Evolutionary conservation across 208 protist species (phyloP), one percentile per base, ranked within the genome.

Genomic region (Crithidia bombi): DNA sequence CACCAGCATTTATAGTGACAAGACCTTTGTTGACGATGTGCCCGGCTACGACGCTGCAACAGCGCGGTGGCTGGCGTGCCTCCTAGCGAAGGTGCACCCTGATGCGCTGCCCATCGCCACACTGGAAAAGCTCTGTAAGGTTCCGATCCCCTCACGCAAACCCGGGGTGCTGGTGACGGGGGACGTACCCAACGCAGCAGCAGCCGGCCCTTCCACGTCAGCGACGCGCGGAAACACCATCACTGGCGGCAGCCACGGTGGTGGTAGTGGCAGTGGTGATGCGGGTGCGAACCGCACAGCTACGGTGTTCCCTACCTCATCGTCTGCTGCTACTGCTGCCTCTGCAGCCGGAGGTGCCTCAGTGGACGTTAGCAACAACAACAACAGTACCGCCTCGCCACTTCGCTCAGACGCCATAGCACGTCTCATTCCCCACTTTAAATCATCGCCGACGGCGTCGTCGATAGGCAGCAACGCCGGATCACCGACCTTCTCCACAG

Each of bases 51-150:
- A 75, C 28, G 28, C 47, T 7, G 47, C 30, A 17, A 81, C 71
- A 10, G 67, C 69, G 12, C 50, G 47, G 32, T 86, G 78, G 76
- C 21, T 83, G 6, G 43, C 57, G n/a, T 52, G 39, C 11, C 43
- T 84, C 19, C 63, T 90, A 19, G 78, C 76, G 3, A 78, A 85
- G 61, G 63, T 92, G n/a, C 63, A 82, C 64, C 52, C 75, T 1
- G 77, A 88, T 23, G 79, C 84, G 12, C 70, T 90, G n/a, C 83
- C 75, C 14, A 51, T 86, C 33, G 32, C 64, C 7, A 83, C 81
- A 14, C 21, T 86, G 23, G 51, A 76, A 50, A 56, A 47, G 17
- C 66, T 75, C 36, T 78, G 75, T 39, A 72, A 73, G 2, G 33
- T 75, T 5, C 46, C 50, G 0, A 66, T 83, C 17, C 21, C 66